Base-by-base conservation (phyloP, 768 basidiomycete genomes). In the Sistotremastrum suecicum region DNA sequence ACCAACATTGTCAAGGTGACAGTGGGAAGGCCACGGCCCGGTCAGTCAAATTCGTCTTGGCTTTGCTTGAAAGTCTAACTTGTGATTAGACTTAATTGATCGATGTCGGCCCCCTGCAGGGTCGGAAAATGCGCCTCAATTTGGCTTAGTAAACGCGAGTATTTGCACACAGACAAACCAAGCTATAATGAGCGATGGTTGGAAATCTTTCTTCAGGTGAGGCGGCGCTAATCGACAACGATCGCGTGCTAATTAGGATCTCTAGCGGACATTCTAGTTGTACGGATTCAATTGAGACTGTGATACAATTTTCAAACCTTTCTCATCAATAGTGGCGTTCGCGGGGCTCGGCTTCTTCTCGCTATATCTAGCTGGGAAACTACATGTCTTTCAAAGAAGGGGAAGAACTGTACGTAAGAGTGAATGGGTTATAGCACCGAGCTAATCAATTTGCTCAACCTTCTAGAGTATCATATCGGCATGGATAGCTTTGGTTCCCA, bases 21-120 rank as follows among this genome's bases (percentile, higher is more conserved):
- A 1, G 91, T 92, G 39, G 91, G 91, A 28, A 76, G 91, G 9
- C 90, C 91, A 7, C 76, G 91, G 10, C 91, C 90, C 50, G 88
- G 86, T 80, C 50, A 48, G 56, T 52, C 10, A 28, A 39, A 40
- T 33, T 34, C 20, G 12, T 37, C 7, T 3, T 42, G 42, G 45
- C 31, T 36, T 5, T 32, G 12, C 30, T 44, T 12, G 30, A 29
- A n/a, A 3, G 28, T 34, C 11, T 34, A 20, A 4, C 28, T n/a
- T 3, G 28, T 5, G 9, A 52, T 10, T 50, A 77, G 83, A 86
- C 59, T 48, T 83, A 11, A 65, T 86, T 48, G 67, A 70, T 48
- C 72, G 84, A 7, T 94, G 90, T 58, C 72, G 78, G 34, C 89
- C 89, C 4, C 61, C 57, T 31, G 41, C 69, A 0, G 86, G 80